A percentile compares a stretch with the other conserved stretches of the same genome.
Evolutionary conservation across 345 rosid genomes (phyloP).

Genomic region (Raphanus sativus): DNA sequence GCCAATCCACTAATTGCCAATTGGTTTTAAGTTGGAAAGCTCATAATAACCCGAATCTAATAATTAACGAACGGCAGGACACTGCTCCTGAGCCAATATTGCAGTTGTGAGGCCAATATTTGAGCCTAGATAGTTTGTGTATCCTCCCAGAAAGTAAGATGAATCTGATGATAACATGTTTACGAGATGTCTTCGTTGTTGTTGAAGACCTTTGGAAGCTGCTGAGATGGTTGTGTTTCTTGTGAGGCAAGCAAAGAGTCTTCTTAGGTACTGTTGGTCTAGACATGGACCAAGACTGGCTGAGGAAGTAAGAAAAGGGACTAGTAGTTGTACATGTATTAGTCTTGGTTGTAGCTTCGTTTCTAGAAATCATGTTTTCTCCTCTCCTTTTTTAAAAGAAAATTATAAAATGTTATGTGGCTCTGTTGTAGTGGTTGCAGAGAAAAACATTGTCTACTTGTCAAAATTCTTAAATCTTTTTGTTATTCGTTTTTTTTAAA

Average conservation of each 20-base stretch:
- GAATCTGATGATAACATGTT: slow-evolving; percentile 41
- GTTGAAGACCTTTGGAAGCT: slow-evolving; percentile 23
- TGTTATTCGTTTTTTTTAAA: too few species aligned
- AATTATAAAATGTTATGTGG: too few species aligned
- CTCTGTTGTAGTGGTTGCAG: too few species aligned
- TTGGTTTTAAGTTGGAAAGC: too few species aligned
- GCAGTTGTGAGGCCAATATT: background rate
- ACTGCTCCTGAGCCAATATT: slow-evolving; percentile 6
- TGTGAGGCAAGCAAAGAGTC: slow-evolving; percentile 42
- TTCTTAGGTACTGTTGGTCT: slow-evolving; percentile 4
- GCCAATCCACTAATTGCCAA: too few species aligned
- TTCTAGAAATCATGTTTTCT: too few species aligned
- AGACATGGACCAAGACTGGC: slow-evolving; percentile 11
- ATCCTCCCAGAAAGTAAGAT: slow-evolving; percentile 43
- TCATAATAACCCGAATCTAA: too few species aligned
- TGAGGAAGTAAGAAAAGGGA: slow-evolving; percentile 37
- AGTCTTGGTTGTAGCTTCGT: slow-evolving; percentile 3
- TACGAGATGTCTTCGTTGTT: slow-evolving; percentile 40
- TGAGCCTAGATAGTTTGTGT: background rate
- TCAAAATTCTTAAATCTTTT: too few species aligned
- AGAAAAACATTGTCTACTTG: too few species aligned
- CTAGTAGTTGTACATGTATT: slow-evolving; percentile 14
- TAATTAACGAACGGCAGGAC: slow-evolving; percentile 6
- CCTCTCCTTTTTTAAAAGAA: too few species aligned
- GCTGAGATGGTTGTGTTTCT: slow-evolving; percentile 29